These are phyloP conservation scores for Wickerhamomyces sp. DNA, from an alignment of 1,139 yeast species.

Conservation along the genomic window DNA sequence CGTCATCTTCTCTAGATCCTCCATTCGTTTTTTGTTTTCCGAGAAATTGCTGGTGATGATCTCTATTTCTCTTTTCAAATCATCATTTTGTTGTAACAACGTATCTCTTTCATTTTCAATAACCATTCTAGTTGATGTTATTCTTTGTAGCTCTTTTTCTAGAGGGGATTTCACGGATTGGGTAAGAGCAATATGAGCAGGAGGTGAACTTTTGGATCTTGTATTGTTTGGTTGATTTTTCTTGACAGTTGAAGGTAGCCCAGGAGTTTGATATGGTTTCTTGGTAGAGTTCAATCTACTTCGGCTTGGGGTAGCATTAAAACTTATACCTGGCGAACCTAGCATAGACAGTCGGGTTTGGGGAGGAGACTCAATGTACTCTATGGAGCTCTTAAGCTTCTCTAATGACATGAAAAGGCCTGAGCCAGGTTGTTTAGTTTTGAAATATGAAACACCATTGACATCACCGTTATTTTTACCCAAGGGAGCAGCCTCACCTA, in stretches of 20 bases:
- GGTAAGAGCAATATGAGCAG: slow-evolving; percentile 5
- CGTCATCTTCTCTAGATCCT: slow-evolving; percentile 11
- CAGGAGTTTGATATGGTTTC: slow-evolving; percentile 2
- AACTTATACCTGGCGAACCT: slow-evolving; percentile 13
- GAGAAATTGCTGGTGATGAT: slow-evolving; percentile 9
- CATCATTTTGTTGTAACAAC: slow-evolving; percentile 10
- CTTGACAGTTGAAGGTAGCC: not conserved
- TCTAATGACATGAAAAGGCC: slow-evolving; percentile 75
- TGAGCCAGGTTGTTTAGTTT: slow-evolving; percentile 54
- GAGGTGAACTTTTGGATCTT: slow-evolving; percentile 8
- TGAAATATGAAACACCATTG: slow-evolving; percentile 59
- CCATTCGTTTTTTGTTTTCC: slow-evolving; percentile 9
- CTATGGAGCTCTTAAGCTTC: slow-evolving; percentile 39
- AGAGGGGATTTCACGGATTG: slow-evolving; percentile 8
- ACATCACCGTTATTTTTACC: slow-evolving; percentile 82
- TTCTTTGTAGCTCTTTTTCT: slow-evolving; percentile 16
- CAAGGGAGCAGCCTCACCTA: slow-evolving; percentile 53
- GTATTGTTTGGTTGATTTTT: slow-evolving; percentile 2
- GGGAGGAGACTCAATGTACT: slow-evolving; percentile 12
- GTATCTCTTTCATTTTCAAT: slow-evolving; percentile 19
- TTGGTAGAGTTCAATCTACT: not conserved
- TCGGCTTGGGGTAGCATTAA: slow-evolving; percentile 17
- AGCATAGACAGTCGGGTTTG: slow-evolving; percentile 10
- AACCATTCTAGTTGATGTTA: slow-evolving; percentile 14
- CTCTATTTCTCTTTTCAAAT: slow-evolving; percentile 10